Base-by-base conservation (phyloP, 148 eudicot genomes). In the Rhododendron griersonianum region DNA sequence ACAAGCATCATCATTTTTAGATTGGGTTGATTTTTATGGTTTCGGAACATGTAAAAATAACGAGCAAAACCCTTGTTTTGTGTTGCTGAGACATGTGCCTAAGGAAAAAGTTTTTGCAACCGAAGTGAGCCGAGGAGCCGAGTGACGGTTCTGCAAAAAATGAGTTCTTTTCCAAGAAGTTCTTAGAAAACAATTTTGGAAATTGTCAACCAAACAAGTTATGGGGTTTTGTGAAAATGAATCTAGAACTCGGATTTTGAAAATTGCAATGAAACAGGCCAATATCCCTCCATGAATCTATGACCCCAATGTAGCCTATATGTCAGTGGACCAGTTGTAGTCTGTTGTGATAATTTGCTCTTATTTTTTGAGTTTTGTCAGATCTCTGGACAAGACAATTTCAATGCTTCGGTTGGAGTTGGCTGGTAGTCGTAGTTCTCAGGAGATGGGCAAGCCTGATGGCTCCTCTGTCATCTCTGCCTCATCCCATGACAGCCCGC, bases 341-440 rank as follows among this genome's bases (percentile, higher is more conserved):
- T 69, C 78, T 57, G 74, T 78, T 73, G 21, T 30, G 25, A 78
- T 63, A 15, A 35, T 23, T 69, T 73, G 44, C 7, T 67, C 33
- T 74, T 48, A 41, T 44, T 53, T 87, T 88, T 87, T 83, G 91
- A 53, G 90, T 87, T 48, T 80, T 83, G 59, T 85, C 90, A 95
- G 99, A 90, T 90, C 93, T 81, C 84, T 96, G 87, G 99, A 93
- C 90, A 93, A 94, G 92, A 90, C 99, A 11, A 92, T 96, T 84
- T 89, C 96, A 19, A 93, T 90, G 91, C 94, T 96, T 87, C 96
- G 94, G 83, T 91, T 93, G 98, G 98, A 95, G 86, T 73, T 96
- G 85, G 91, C 99, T 82, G 94, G 94, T 9, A 87, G 89, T 75
- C 92, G 98, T 80, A 92, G 89, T 71, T 86, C 92, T 10, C 91